These are phyloP conservation scores for Leishmania tarentolae DNA, from an alignment of 208 protist genomes.

Conservation along the genomic window DNA sequence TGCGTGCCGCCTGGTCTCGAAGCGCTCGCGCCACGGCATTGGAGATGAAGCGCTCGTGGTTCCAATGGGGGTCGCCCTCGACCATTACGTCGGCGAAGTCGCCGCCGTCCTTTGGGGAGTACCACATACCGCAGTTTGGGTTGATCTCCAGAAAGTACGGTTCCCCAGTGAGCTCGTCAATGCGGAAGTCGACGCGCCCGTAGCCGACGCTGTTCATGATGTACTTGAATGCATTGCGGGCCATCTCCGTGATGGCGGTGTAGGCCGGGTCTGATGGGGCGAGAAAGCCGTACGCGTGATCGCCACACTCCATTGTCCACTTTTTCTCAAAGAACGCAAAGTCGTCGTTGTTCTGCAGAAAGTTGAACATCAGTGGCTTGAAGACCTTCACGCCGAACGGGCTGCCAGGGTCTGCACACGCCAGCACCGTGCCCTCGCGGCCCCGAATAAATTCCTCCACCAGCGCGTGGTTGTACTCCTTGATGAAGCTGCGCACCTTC, in stretches of 20 bases:
- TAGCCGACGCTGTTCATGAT: conserved; percentile 89
- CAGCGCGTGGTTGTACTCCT: conserved; percentile 81
- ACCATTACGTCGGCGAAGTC: conserved; percentile 90
- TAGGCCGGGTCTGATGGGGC: conserved; percentile 76
- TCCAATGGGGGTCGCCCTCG: conserved; percentile 73
- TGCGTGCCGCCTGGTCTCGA: conserved; percentile 64
- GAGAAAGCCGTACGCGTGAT: conserved; percentile 68
- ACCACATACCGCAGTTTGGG: conserved; percentile 92
- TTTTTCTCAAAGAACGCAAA: conserved; percentile 92
- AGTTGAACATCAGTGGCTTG: conserved; percentile 86
- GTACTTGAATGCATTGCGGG: conserved; percentile 78
- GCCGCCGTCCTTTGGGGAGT: conserved; percentile 75
- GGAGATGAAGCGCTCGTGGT: conserved; percentile 78
- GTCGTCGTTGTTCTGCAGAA: conserved; percentile 71
- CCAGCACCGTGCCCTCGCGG: conserved; percentile 83
- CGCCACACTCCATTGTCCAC: conserved; percentile 78
- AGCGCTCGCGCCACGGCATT: conserved; percentile 65
- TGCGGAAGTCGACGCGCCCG: conserved; percentile 88
- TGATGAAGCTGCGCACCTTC: conserved; percentile 70
- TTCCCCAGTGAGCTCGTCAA: conserved; percentile 64
- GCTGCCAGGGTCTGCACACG: conserved; percentile 71
- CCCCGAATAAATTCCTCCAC: conserved; percentile 91
- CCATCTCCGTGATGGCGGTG: conserved; percentile 70
- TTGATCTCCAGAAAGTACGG: conserved; percentile 92
- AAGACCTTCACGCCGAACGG: conserved; percentile 83